Evolutionary conservation across 2,329 filamentous ascomycete species (phyloP).

Genomic region (Curvularia eragrostidis): DNA sequence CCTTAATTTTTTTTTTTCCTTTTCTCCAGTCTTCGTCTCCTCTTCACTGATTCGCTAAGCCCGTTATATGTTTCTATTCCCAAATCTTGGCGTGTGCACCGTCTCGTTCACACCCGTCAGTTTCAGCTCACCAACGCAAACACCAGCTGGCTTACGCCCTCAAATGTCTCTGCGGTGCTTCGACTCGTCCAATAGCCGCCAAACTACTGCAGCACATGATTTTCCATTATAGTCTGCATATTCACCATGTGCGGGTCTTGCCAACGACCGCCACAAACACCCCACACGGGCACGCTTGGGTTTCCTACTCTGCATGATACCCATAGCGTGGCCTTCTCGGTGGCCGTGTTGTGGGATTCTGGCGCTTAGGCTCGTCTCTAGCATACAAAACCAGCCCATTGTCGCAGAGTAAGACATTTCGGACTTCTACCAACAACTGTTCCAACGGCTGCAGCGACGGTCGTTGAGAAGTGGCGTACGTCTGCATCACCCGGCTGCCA

Average conservation of each 20-base stretch:
- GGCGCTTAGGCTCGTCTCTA: constrained; percentile 2
- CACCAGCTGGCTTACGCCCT: not conserved
- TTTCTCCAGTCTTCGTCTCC: not conserved
- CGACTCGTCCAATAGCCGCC: constrained; percentile 13
- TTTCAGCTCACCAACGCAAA: constrained; percentile 6
- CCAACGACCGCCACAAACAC: not conserved
- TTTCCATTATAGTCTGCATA: not conserved
- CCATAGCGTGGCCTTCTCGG: not conserved
- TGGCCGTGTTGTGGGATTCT: not conserved
- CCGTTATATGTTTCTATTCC: constrained; percentile 9
- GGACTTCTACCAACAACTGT: constrained; percentile 5
- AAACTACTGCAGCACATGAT: constrained; percentile 15
- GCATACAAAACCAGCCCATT: constrained; percentile 8
- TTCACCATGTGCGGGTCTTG: not conserved
- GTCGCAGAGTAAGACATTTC: constrained; percentile 23
- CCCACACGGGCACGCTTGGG: constrained; percentile 8
- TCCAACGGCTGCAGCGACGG: constrained; percentile 19
- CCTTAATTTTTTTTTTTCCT: constrained; percentile 11
- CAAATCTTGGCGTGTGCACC: constrained; percentile 5
- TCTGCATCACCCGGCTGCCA: not conserved
- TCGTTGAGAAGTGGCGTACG: constrained; percentile 3
- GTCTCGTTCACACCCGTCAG: not conserved
- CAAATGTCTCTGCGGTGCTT: not conserved
- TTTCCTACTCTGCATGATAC: not conserved
- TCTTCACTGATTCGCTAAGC: constrained; percentile 1